phyloP scores from a whole-genome alignment of 176 grass and related monocot genomes.

The Musa troglodytarum region DNA sequence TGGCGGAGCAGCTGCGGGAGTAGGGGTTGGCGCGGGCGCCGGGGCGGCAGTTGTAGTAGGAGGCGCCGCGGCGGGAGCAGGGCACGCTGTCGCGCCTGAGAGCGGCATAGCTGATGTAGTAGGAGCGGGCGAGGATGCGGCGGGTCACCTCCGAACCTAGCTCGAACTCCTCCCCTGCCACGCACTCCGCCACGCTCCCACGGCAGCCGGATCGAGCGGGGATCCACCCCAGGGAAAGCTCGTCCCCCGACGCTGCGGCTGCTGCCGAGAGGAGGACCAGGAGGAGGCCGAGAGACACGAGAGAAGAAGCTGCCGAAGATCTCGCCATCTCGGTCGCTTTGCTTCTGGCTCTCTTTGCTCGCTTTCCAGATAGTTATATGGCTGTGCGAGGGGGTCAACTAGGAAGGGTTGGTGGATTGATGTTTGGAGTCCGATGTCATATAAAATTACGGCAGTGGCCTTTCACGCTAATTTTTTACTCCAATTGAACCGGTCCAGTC shows the following conservation, averaged over 20 bases:
- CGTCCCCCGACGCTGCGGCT: not conserved
- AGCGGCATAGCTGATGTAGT: conserved; percentile 12
- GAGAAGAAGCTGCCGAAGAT: not conserved
- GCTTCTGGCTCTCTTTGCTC: not conserved
- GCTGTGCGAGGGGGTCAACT: too few species aligned
- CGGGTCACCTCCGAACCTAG: not conserved
- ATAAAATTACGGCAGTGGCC: too few species aligned
- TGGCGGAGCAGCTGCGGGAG: conserved; percentile 9
- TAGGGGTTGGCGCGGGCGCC: conserved; percentile 5
- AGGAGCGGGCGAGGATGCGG: conserved; percentile 1
- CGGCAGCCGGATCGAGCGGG: not conserved
- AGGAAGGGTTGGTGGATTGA: too few species aligned
- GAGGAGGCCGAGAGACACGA: not conserved
- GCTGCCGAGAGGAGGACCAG: not conserved
- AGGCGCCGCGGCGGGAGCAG: conserved; percentile 13
- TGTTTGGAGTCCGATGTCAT: too few species aligned
- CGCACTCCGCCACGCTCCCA: conserved; percentile 1
- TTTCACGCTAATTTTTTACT: too few species aligned
- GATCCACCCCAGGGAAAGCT: conserved; percentile 1
- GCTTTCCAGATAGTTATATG: too few species aligned
- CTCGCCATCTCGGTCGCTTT: not conserved
- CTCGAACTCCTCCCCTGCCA: conserved; percentile 2
- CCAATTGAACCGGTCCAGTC: too few species aligned
- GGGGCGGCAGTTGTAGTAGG: conserved; percentile 13
- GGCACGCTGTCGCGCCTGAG: conserved; percentile 2